A percentile compares a stretch with the other conserved stretches of the same genome.
phyloP scores from a whole-genome alignment of 352 stramenopile genomes.

The Phytopythium litorale region DNA sequence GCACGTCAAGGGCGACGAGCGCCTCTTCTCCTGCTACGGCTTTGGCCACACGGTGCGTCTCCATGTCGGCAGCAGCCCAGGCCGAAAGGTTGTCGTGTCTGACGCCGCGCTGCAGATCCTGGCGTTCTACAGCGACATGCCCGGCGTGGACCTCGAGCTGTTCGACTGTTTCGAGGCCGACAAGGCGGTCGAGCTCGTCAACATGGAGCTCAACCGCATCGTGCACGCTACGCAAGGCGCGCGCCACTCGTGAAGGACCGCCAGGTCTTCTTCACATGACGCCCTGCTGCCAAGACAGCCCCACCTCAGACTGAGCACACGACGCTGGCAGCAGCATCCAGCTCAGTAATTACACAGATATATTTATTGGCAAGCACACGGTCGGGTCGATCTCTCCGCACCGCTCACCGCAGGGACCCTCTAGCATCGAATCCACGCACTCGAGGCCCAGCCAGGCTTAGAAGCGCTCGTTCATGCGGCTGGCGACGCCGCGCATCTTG shows the following conservation, averaged over 20 bases:
- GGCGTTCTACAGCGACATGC: conserved; percentile 86
- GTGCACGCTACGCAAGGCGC: conserved; percentile 39
- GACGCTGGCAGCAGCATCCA: background rate
- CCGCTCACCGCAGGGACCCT: background rate
- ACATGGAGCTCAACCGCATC: conserved; percentile 68
- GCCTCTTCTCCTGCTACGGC: conserved; percentile 86
- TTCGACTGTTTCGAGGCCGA: conserved; percentile 82
- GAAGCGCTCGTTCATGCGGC: conserved; percentile 97
- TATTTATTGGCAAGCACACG: conserved; percentile 43
- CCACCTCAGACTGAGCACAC: conserved; percentile 2
- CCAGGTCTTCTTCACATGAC: background rate
- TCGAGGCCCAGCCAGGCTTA: conserved; percentile 36
- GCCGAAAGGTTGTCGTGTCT: background rate
- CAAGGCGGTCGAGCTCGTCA: conserved; percentile 70
- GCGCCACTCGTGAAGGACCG: conserved; percentile 21
- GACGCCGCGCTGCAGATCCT: conserved; percentile 41
- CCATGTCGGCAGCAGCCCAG: background rate
- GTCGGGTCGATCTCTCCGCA: background rate
- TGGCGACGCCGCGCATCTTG: conserved; percentile 99
- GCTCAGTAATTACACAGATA: conserved; percentile 37
- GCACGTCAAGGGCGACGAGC: conserved; percentile 76
- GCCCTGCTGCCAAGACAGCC: background rate
- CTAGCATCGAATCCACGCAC: background rate
- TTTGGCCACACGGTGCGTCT: conserved; percentile 57
- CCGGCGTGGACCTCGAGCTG: conserved; percentile 61